Evolutionary conservation across 371 early-diverging fungal genomes (phyloP).

Genomic region (Haplosporangium sp.): DNA sequence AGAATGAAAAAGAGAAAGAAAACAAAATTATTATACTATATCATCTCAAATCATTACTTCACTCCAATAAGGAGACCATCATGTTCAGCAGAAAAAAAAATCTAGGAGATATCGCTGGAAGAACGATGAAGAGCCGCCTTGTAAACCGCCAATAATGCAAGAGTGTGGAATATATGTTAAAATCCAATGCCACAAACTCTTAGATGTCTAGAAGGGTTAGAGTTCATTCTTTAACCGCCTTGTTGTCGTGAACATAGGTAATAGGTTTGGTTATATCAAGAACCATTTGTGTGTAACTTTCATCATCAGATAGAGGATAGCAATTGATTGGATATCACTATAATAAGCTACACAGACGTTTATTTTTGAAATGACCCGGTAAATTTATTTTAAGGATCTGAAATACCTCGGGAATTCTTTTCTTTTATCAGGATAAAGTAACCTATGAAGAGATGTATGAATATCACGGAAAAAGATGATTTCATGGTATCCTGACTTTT

Average conservation of each 20-base stretch:
- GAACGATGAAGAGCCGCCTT: neutral
- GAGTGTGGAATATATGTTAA: neutral
- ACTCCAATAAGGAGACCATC: neutral
- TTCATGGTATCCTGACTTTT: neutral
- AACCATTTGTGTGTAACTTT: neutral
- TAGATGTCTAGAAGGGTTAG: neutral
- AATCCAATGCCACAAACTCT: neutral
- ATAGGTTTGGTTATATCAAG: neutral
- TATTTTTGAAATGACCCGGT: conserved; percentile 1
- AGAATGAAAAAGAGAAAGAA: neutral
- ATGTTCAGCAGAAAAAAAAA: conserved; percentile 2
- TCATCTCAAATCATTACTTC: conserved; percentile 2
- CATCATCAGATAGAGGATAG: neutral
- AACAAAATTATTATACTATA: neutral
- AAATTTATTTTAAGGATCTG: neutral
- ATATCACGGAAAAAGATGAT: neutral
- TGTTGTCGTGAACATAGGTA: neutral
- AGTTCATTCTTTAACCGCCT: neutral
- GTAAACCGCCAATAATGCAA: neutral
- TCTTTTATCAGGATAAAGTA: conserved; percentile 1
- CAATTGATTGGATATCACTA: neutral
- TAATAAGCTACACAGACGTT: neutral
- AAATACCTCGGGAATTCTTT: neutral
- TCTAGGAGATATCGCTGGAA: neutral
- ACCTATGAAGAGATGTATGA: neutral